Conservation (phyloP, 1,284 basidiomycete species). For the Gomphus bonarii region DNA sequence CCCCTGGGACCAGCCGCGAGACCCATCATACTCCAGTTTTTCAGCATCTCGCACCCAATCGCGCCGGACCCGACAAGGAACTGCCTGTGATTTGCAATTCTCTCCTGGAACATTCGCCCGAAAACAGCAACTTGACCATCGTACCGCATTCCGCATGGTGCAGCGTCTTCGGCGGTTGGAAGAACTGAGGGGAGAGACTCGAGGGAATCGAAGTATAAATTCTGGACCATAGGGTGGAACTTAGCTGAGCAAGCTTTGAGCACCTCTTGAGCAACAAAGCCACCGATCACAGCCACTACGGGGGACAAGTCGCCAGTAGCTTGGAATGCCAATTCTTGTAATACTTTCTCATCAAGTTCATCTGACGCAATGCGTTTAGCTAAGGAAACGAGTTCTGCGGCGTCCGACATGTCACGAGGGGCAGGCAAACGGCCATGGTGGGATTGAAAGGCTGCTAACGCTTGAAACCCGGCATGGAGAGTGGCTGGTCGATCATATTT, state of each 20-base stretch:
- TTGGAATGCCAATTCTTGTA: conserved; percentile 87
- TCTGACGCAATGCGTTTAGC: conserved; percentile 76
- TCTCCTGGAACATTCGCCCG: conserved; percentile 87
- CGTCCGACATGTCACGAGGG: conserved; percentile 81
- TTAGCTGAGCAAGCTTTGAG: conserved; percentile 97
- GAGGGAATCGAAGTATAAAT: conserved; percentile 95
- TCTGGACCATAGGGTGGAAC: conserved; percentile 95
- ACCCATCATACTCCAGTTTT: conserved; percentile 99
- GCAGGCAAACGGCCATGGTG: conserved; percentile 67
- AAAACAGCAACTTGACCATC: conserved; percentile 96
- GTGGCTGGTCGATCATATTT: conserved; percentile 92
- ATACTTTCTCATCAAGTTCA: conserved; percentile 66
- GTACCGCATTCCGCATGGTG: conserved; percentile 78
- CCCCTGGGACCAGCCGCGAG: conserved; percentile 77
- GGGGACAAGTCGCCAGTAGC: conserved; percentile 91
- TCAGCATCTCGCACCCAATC: conserved; percentile 99
- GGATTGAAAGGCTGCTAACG: conserved; percentile 74
- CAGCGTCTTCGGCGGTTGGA: conserved; percentile 81
- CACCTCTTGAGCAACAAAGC: conserved; percentile 97
- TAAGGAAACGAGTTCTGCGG: conserved; percentile 56
- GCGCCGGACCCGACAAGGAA: conserved; percentile 98
- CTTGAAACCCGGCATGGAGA: conserved; percentile 93
- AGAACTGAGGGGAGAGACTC: conserved; percentile 78
- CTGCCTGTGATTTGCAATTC: conserved; percentile 84
- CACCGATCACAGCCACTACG: conserved; percentile 89